Evolutionary conservation across 805 yeast species (phyloP), one percentile per base, ranked within the genome.

Genomic region (Blastobotrys chiropterorum): DNA sequence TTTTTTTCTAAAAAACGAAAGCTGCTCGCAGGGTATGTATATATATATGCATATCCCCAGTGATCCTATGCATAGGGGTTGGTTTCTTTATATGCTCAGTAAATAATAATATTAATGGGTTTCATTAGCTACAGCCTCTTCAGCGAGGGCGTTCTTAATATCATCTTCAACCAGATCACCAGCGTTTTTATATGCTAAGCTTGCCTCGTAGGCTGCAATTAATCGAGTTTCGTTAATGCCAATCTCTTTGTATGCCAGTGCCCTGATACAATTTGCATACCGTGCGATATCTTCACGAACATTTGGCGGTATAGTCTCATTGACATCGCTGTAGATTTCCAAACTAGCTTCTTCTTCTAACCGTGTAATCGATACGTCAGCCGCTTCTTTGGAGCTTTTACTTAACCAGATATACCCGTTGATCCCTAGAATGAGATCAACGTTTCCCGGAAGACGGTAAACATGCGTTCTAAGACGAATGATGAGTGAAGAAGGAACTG

Each of bases 341-440:
- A 95, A 84, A 1, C 97, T 85, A 26, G 95, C 84, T 50, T 75
- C 74, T 63, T 90, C 97, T 67, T 87, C 94, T 46, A 94, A 71
- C 59, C 96, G 77, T 11, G 97, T 90, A 49, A 92, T 86, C 1
- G 87, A 75, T 6, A 80, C 80, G 15, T 55, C 53, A 13, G 65
- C 62, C 52, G 49, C 58, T 19, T 68, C 71, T 13, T 49, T 47
- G 39, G 64, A 52, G 51, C 94, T 81, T 64, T 88, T 88, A 62
- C 87, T 81, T 48, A 94, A 71, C 99, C 99, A 94, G 45, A 94
- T 79, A 64, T 78, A 92, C 2, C 99, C 99, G 66, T 95, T 94
- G 7, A 92, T 95, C 31, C 99, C 99, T 43, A 95, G 72, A 47
- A 94, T 89, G 46, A 86, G 77, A 60, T 90, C 89, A 34, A 94